Conservation (phyloP, 2,329 filamentous ascomycete species). For the Mycocentrospora acerina region DNA sequence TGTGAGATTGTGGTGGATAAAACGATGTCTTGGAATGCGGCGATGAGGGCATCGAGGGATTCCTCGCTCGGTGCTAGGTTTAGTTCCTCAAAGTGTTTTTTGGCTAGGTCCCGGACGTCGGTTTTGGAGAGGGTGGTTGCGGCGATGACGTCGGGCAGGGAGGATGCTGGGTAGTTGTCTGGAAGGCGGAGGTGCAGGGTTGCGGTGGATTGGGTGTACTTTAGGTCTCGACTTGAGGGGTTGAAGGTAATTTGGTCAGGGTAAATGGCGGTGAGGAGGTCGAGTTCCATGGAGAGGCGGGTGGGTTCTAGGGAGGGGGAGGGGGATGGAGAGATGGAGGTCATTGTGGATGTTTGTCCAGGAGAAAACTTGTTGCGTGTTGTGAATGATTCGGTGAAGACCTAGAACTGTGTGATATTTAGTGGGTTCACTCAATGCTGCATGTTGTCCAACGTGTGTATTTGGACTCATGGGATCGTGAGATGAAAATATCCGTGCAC, state of each 20-base stretch:
- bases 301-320: conserved; percentile 3
- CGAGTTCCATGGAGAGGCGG: conserved; percentile 41
- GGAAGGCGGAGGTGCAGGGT: conserved; percentile 43
- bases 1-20: too few species aligned
- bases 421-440: too few species aligned
- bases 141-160: conserved; percentile 42
- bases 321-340: too few species aligned
- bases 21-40: conserved; percentile 39
- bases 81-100: conserved; percentile 23
- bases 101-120: conserved; percentile 41
- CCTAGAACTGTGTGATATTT: too few species aligned
- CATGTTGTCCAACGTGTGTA: too few species aligned
- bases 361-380: too few species aligned
- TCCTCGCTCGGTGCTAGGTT: conserved; percentile 43
- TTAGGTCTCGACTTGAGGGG: conserved; percentile 40
- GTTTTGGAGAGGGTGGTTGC: conserved; percentile 38
- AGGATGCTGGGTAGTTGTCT: conserved; percentile 39
- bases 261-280: conserved; percentile 49
- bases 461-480: too few species aligned
- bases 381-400: too few species aligned
- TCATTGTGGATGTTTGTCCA: too few species aligned
- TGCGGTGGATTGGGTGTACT: conserved; percentile 31
- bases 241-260: conserved; percentile 43
- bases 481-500: too few species aligned
- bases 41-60: conserved; percentile 46